phyloP scores from a whole-genome alignment of 176 grass and related monocot genomes.

The Elaeis guineensis region DNA sequence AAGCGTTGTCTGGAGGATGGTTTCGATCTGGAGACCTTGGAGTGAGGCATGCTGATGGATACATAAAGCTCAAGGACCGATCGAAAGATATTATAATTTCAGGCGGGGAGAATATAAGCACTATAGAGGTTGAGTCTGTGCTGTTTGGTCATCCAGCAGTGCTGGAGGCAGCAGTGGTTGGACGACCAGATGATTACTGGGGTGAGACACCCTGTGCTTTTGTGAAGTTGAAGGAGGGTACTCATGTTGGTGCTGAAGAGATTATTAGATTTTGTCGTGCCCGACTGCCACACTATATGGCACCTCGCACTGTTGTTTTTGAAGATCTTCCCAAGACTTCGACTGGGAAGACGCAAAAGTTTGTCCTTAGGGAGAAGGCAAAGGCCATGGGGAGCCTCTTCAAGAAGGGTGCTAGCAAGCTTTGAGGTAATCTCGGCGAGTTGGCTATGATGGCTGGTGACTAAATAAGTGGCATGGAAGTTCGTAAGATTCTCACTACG shows the following conservation, averaged over 20 bases:
- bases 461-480: no score
- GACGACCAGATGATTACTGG: slow-evolving; percentile 66
- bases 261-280: slow-evolving; percentile 51
- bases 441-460: no score
- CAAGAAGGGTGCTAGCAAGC: slow-evolving; percentile 29
- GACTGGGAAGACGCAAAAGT: slow-evolving; percentile 83
- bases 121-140: slow-evolving; percentile 68
- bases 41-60: slow-evolving; percentile 59
- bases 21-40: slow-evolving; percentile 55
- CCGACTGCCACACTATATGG: slow-evolving; percentile 73
- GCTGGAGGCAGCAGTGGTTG: slow-evolving; percentile 64
- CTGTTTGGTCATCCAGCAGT: slow-evolving; percentile 63
- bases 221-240: slow-evolving; percentile 31
- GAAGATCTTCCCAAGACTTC: slow-evolving; percentile 80
- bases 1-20: slow-evolving; percentile 56
- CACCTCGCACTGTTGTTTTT: slow-evolving; percentile 57
- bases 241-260: slow-evolving; percentile 25
- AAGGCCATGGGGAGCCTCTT: slow-evolving; percentile 60
- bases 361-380: slow-evolving; percentile 50
- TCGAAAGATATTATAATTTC: slow-evolving; percentile 92
- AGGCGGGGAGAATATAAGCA: slow-evolving; percentile 93
- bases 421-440: slow-evolving; percentile 12
- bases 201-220: slow-evolving; percentile 94
- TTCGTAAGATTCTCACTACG: no score
- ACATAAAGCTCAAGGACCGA: slow-evolving; percentile 61